Percentiles rank a stretch among this genome's conserved stretches.
Conservation (phyloP, 345 rosid species). For the Turritis glabra region DNA sequence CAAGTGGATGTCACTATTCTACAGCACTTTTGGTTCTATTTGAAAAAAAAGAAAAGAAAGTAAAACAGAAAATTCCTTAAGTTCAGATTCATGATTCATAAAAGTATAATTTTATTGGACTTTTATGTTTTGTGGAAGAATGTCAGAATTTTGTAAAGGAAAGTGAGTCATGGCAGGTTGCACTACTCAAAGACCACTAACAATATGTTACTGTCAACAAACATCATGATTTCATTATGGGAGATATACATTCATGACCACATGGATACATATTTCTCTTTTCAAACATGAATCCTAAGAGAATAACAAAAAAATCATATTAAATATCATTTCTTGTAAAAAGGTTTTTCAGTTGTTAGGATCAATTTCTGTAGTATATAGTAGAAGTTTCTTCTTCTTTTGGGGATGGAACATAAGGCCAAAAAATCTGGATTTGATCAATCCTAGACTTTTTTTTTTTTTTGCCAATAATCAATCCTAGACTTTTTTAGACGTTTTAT, state of each 20-base stretch:
- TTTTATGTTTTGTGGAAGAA: constrained; percentile 32
- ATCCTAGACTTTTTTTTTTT: neutral
- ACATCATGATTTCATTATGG: constrained; percentile 37
- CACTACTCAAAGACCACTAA: constrained; percentile 41
- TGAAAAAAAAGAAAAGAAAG: neutral
- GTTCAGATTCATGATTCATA: constrained; percentile 11
- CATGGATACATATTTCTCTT: constrained; percentile 4
- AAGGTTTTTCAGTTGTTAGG: neutral
- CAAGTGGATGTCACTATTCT: constrained; percentile 24
- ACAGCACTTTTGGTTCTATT: neutral
- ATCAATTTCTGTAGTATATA: neutral
- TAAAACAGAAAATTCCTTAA: neutral
- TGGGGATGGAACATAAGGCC: neutral
- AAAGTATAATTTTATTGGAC: constrained; percentile 25
- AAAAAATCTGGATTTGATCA: neutral
- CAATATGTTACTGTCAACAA: constrained; percentile 30
- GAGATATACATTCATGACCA: constrained; percentile 10
- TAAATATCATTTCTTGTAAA: no score
- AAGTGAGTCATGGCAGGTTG: constrained; percentile 41
- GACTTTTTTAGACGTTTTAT: neutral
- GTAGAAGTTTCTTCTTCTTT: neutral
- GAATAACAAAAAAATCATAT: neutral
- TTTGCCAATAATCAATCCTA: neutral
- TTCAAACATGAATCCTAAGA: constrained; percentile 12
- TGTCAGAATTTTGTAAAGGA: constrained; percentile 23